Evolutionary conservation across 495 filamentous ascomycete species (phyloP).

Genomic region (Chaetomium fimeti): DNA sequence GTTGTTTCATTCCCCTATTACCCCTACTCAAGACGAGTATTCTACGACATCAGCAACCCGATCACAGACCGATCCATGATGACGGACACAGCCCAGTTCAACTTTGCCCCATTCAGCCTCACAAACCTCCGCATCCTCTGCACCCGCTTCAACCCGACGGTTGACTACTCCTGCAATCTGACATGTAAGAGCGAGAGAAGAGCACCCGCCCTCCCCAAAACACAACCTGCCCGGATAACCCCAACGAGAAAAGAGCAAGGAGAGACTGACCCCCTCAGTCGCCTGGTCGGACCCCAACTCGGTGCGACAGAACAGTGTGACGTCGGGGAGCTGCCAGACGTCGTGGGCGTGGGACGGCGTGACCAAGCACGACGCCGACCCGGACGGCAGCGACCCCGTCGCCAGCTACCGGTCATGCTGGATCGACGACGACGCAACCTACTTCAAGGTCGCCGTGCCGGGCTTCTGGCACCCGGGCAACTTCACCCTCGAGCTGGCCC

Average conservation of each 20-base stretch:
- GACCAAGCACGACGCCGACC: slow-evolving; percentile 16
- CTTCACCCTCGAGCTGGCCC: slow-evolving; percentile 35
- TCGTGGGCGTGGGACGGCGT: slow-evolving; percentile 37
- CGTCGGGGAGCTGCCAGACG: slow-evolving; percentile 29
- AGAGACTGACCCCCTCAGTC: slow-evolving; percentile 24
- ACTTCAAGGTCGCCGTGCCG: slow-evolving; percentile 33
- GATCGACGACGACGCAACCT: slow-evolving; percentile 20
- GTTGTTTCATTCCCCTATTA: neutral
- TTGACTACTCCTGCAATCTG: slow-evolving; percentile 17
- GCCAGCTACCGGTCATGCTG: slow-evolving; percentile 28
- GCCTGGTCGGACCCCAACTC: slow-evolving; percentile 41
- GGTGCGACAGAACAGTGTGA: slow-evolving; percentile 31
- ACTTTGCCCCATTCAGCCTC: slow-evolving; percentile 19
- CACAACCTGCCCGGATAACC: neutral
- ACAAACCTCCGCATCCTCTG: slow-evolving; percentile 15
- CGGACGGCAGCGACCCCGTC: slow-evolving; percentile 25
- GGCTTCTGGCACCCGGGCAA: slow-evolving; percentile 32
- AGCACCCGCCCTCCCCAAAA: neutral
- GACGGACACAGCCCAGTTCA: slow-evolving; percentile 12
- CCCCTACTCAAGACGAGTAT: neutral
- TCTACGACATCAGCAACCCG: neutral
- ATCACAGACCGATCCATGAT: neutral
- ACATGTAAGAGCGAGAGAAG: slow-evolving; percentile 10
- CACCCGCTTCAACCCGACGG: neutral
- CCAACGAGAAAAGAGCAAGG: neutral